phyloP scores from a whole-genome alignment of 106 monocot genomes.

The Dioscorea alata region DNA sequence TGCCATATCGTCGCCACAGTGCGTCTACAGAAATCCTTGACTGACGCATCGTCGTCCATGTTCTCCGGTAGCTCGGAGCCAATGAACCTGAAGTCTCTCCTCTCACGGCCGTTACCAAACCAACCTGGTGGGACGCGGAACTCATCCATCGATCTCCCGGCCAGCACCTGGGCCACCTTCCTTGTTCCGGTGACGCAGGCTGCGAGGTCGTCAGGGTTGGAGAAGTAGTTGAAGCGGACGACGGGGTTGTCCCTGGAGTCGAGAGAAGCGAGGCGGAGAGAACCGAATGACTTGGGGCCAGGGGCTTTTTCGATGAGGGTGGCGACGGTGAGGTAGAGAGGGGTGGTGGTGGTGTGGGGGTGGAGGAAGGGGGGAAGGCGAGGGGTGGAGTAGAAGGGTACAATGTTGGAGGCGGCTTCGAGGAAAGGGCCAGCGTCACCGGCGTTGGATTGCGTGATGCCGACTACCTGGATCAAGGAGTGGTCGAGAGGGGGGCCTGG shows the following conservation, averaged over 20 bases:
- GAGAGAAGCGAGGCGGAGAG: constrained; percentile 56
- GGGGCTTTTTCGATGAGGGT: constrained; percentile 77
- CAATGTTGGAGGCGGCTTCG: constrained; percentile 75
- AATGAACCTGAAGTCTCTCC: constrained; percentile 50
- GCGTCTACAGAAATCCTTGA: constrained; percentile 69
- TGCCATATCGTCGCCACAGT: constrained; percentile 83
- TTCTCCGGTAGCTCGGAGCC: constrained; percentile 46
- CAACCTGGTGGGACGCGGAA: constrained; percentile 29
- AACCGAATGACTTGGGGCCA: constrained; percentile 58
- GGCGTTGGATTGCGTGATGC: constrained; percentile 42
- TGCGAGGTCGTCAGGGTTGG: constrained; percentile 47
- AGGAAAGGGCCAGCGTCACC: constrained; percentile 34
- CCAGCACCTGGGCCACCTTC: constrained; percentile 48
- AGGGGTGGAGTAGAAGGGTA: constrained; percentile 40
- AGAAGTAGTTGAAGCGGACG: constrained; percentile 90
- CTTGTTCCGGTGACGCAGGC: constrained; percentile 55
- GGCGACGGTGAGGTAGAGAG: constrained; percentile 61
- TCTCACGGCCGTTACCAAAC: constrained; percentile 8
- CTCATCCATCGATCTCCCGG: constrained; percentile 48
- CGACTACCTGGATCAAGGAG: constrained; percentile 93
- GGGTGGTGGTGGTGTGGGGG: constrained; percentile 21
- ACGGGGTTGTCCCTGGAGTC: constrained; percentile 56
- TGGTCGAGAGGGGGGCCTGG: constrained; percentile 58
- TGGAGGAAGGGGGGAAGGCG: constrained; percentile 23
- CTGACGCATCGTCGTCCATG: constrained; percentile 30